Evolutionary conservation across 495 filamentous ascomycete species (phyloP).

Genomic region (Hypoxylon intermedium): DNA sequence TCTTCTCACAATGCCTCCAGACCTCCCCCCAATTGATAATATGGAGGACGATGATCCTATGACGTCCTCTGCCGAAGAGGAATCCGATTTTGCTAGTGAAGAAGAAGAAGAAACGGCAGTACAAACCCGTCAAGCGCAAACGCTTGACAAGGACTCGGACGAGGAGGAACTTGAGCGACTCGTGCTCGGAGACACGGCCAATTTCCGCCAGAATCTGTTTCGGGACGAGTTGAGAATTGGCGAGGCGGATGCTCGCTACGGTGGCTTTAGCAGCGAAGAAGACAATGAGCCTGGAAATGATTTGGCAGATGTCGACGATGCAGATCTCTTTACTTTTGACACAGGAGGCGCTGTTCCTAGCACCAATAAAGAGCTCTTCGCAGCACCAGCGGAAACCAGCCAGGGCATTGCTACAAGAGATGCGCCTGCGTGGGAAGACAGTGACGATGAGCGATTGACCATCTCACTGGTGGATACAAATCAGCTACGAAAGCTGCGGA

Average conservation of each 20-base stretch:
- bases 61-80: constrained; percentile 38
- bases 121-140: constrained; percentile 34
- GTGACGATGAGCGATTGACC: constrained; percentile 87
- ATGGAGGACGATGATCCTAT: constrained; percentile 47
- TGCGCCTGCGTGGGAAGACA: constrained; percentile 84
- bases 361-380: constrained; percentile 42
- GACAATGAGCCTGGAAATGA: constrained; percentile 51
- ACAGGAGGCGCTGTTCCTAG: constrained; percentile 45
- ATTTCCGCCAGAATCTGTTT: constrained; percentile 75
- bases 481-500: constrained; percentile 79
- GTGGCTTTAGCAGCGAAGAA: constrained; percentile 7
- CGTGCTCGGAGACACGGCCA: constrained; percentile 84
- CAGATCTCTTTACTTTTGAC: constrained; percentile 63
- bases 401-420: constrained; percentile 45
- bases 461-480: constrained; percentile 79
- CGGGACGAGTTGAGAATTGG: constrained; percentile 43
- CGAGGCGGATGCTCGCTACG: constrained; percentile 9
- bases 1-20: constrained; percentile 33
- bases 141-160: constrained; percentile 72
- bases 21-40: constrained; percentile 43
- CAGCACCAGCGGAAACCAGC: constrained; percentile 48
- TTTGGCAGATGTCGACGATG: constrained; percentile 65
- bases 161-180: constrained; percentile 85
- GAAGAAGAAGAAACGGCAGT: constrained; percentile 36
- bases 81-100: constrained; percentile 31